Conservation (phyloP, 352 stramenopile species). For the Phytopythium sindhum region DNA sequence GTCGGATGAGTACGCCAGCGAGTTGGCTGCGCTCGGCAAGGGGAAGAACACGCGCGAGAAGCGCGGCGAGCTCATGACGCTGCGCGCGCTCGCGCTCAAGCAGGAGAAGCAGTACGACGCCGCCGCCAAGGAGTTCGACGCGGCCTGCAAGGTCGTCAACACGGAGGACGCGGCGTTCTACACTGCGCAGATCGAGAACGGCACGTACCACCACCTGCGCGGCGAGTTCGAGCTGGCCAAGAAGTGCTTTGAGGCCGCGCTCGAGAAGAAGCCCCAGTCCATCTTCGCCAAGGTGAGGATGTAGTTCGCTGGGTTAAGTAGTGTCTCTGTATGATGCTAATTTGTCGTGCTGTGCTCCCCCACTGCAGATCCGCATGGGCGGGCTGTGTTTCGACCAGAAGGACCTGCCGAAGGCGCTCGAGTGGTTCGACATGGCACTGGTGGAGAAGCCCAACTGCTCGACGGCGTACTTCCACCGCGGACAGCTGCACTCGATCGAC, state of each 20-base stretch:
- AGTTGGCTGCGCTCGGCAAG: conserved; percentile 39
- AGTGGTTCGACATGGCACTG: conserved; percentile 76
- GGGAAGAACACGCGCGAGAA: conserved; percentile 24
- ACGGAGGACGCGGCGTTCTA: conserved; percentile 56
- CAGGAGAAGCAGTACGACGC: conserved; percentile 64
- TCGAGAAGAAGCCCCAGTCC: conserved; percentile 60
- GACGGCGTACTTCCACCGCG: conserved; percentile 80
- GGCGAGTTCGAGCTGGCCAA: conserved; percentile 68
- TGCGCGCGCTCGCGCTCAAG: conserved; percentile 62
- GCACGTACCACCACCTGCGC: conserved; percentile 72
- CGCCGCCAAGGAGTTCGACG: conserved; percentile 56
- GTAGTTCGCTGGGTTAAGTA: neutral
- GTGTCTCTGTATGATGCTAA: neutral
- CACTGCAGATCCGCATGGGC: conserved; percentile 60
- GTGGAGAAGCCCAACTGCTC: conserved; percentile 61
- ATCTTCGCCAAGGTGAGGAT: conserved; percentile 56
- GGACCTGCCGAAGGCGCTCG: conserved; percentile 62
- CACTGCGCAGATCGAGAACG: conserved; percentile 73
- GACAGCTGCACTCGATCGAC: conserved; percentile 80
- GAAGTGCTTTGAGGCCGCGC: conserved; percentile 62
- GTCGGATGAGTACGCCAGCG: conserved; percentile 48
- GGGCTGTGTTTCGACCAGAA: conserved; percentile 83
- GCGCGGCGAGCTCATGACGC: conserved; percentile 53
- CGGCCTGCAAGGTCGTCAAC: conserved; percentile 43
- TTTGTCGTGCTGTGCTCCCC: too few relatives aligned